These are phyloP conservation scores for Podospora pseudocomata DNA, from an alignment of 495 filamentous ascomycete genomes.

Conservation along the genomic window DNA sequence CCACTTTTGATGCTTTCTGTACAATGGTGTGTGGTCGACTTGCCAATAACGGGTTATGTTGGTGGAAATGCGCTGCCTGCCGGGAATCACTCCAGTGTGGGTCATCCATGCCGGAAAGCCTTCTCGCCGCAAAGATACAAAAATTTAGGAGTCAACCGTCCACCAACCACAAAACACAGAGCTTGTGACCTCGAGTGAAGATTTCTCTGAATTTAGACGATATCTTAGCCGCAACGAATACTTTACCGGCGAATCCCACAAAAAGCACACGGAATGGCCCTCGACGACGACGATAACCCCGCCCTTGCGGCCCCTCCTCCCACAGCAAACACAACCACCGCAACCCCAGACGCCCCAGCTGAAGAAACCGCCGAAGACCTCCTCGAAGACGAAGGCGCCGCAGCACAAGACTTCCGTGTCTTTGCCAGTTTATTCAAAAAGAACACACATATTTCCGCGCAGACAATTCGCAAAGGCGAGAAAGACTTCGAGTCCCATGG, in stretches of 20 bases:
- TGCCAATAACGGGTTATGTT: not conserved
- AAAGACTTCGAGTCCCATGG: slow-evolving; percentile 97
- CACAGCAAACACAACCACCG: slow-evolving; percentile 5
- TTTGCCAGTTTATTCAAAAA: slow-evolving; percentile 42
- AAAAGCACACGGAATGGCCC: slow-evolving; percentile 28
- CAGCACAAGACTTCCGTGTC: slow-evolving; percentile 69
- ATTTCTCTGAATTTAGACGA: not conserved
- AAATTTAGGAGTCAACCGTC: not conserved
- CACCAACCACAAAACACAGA: not conserved
- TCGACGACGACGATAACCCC: slow-evolving; percentile 45
- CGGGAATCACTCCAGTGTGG: not conserved
- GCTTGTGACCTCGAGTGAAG: not conserved
- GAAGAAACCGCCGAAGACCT: slow-evolving; percentile 36
- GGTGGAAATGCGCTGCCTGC: not conserved
- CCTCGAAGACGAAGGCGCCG: slow-evolving; percentile 66
- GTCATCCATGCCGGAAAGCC: not conserved
- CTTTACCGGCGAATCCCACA: not conserved
- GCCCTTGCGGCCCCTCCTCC: slow-evolving; percentile 8
- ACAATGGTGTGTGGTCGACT: too few species aligned
- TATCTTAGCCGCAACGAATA: not conserved
- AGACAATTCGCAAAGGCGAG: slow-evolving; percentile 59
- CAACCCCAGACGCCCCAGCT: slow-evolving; percentile 19
- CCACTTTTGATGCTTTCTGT: not conserved
- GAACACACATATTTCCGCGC: slow-evolving; percentile 37
- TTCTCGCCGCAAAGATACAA: not conserved